Evolutionary conservation across 78 protist species (phyloP).

Genomic region (Guillardia theta): DNA sequence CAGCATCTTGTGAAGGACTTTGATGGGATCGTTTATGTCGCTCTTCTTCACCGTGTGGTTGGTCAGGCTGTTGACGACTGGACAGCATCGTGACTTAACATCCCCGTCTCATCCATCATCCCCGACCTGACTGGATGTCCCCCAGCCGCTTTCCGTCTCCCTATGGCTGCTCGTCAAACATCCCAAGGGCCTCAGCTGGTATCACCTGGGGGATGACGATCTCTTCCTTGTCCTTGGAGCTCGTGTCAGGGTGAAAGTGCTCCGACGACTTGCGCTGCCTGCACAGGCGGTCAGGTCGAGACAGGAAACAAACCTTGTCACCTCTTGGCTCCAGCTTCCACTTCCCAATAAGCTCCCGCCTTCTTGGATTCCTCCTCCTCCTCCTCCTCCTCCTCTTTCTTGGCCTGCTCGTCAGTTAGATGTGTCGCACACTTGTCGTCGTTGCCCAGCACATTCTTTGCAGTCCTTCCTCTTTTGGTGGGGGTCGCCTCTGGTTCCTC

Average conservation of each 20-base stretch:
- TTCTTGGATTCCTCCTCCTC: background rate
- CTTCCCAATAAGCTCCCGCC: background rate
- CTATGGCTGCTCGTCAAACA: background rate
- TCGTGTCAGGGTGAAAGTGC: background rate
- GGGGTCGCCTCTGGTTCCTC: too few species aligned
- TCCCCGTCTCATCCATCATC: too few species aligned
- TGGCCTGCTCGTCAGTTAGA: too few species aligned
- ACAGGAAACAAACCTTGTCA: background rate
- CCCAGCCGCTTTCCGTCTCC: background rate
- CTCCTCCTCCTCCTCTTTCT: conserved; percentile 7
- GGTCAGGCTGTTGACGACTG: background rate
- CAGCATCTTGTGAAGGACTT: background rate
- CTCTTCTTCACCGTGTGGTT: background rate
- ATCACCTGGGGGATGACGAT: background rate
- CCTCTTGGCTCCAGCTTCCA: background rate
- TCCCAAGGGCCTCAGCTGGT: background rate
- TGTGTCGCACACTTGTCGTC: too few species aligned
- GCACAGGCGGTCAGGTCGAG: background rate
- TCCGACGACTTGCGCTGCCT: background rate
- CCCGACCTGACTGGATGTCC: too few species aligned
- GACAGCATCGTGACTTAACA: background rate
- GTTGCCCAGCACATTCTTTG: too few species aligned
- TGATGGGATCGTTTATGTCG: background rate
- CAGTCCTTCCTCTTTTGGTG: too few species aligned
- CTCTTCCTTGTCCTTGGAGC: background rate